phyloP scores from a whole-genome alignment of 768 basidiomycete species.

The Calocera cornea region DNA sequence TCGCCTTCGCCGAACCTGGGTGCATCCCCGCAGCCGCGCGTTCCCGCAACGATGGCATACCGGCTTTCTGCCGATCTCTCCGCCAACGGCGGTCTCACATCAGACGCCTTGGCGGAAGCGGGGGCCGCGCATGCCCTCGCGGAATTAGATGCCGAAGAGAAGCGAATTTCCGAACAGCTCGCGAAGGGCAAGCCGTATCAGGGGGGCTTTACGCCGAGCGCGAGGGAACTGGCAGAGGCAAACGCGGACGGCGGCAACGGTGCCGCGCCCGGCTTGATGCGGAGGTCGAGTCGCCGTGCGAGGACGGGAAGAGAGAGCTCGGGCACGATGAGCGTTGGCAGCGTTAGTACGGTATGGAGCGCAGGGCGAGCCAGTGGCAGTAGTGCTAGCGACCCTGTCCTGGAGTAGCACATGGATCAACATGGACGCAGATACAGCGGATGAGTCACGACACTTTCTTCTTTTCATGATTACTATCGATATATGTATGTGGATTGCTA shows the following conservation, averaged over 20 bases:
- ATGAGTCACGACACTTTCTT: too few species aligned
- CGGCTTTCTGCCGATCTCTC: constrained; percentile 46
- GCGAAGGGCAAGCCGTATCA: constrained; percentile 67
- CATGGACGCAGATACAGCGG: neutral
- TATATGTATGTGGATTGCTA: too few species aligned
- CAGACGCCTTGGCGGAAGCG: constrained; percentile 63
- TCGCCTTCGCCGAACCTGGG: constrained; percentile 31
- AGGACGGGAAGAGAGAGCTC: constrained; percentile 5
- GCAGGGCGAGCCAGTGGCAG: neutral
- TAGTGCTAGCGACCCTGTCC: neutral
- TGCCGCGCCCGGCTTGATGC: constrained; percentile 22
- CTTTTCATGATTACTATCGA: too few species aligned
- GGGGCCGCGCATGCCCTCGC: constrained; percentile 65
- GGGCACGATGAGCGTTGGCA: constrained; percentile 9
- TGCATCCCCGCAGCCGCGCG: constrained; percentile 5
- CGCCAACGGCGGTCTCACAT: constrained; percentile 33
- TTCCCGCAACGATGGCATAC: constrained; percentile 26
- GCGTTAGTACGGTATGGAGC: constrained; percentile 10
- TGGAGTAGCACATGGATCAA: neutral
- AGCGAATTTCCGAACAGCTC: constrained; percentile 54
- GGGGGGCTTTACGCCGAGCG: constrained; percentile 51
- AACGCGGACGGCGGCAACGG: constrained; percentile 43
- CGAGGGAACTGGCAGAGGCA: constrained; percentile 17
- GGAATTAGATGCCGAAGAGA: constrained; percentile 69
- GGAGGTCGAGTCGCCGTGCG: constrained; percentile 28